Conservation (phyloP, 768 basidiomycete species). For the Naganishia antarctica region DNA sequence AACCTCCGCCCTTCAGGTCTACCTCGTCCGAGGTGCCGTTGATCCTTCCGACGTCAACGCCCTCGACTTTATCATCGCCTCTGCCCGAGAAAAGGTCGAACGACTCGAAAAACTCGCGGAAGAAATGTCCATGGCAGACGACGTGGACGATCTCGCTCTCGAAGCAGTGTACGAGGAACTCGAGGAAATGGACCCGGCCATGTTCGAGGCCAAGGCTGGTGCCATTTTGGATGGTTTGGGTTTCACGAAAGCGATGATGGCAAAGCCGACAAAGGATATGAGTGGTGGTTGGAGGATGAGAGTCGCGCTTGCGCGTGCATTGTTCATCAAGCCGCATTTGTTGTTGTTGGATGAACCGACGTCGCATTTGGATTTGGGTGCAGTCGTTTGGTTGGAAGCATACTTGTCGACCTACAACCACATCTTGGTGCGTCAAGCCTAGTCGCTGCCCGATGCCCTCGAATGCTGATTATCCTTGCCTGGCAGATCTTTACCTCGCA, state of each 20-base stretch:
- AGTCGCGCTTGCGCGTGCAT: constrained; percentile 88
- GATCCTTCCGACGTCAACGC: constrained; percentile 93
- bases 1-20: constrained; percentile 56
- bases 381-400: constrained; percentile 97
- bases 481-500: constrained; percentile 69
- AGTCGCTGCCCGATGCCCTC: constrained; percentile 54
- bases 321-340: constrained; percentile 94
- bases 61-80: constrained; percentile 91
- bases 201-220: constrained; percentile 92
- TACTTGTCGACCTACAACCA: constrained; percentile 98
- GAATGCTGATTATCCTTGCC: background rate
- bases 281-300: constrained; percentile 99
- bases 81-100: constrained; percentile 87
- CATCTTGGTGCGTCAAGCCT: constrained; percentile 59
- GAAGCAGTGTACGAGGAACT: constrained; percentile 90
- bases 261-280: constrained; percentile 96
- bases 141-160: constrained; percentile 79
- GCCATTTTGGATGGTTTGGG: constrained; percentile 97
- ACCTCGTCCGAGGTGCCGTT: constrained; percentile 91
- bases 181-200: constrained; percentile 90
- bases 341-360: constrained; percentile 78
- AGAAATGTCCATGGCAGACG: constrained; percentile 81
- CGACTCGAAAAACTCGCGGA: constrained; percentile 89
- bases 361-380: constrained; percentile 83
- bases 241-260: constrained; percentile 86